phyloP scores from a whole-genome alignment of 345 rosid species.

The Pistacia integerrima region DNA sequence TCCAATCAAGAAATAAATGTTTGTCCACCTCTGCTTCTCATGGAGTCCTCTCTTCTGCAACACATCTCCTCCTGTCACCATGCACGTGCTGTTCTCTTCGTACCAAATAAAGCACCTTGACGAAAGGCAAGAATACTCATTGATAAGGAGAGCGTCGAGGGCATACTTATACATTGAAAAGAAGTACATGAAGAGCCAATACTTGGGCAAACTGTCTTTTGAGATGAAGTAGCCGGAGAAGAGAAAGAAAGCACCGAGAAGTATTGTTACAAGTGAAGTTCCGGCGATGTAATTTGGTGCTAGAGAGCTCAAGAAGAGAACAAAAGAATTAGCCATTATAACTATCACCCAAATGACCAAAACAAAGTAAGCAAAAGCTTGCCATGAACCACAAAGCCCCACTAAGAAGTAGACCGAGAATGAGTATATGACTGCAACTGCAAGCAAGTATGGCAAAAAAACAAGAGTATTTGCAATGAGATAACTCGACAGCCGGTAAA shows the following conservation, averaged over 20 bases:
- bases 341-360: conserved; percentile 76
- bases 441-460: conserved; percentile 80
- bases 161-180: conserved; percentile 94
- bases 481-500: conserved; percentile 83
- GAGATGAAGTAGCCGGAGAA: conserved; percentile 95
- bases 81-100: conserved; percentile 48
- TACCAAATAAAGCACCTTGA: conserved; percentile 71
- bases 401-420: conserved; percentile 75
- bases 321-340: conserved; percentile 91
- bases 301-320: conserved; percentile 80
- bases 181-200: conserved; percentile 94
- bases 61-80: conserved; percentile 73
- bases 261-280: conserved; percentile 70
- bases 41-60: conserved; percentile 66
- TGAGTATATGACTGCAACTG: conserved; percentile 65
- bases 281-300: conserved; percentile 94
- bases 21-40: conserved; percentile 70
- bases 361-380: conserved; percentile 75
- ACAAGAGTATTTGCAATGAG: conserved; percentile 82
- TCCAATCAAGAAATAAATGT: conserved; percentile 70
- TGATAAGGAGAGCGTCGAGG: conserved; percentile 79
- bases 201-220: conserved; percentile 73
- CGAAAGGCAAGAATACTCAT: conserved; percentile 82
- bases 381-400: conserved; percentile 80
- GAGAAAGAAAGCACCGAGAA: conserved; percentile 78